Percentiles rank a stretch among this genome's conserved stretches.
phyloP scores from a whole-genome alignment of 192 early-diverging fungal species.

The Backusella tarrabulga region DNA sequence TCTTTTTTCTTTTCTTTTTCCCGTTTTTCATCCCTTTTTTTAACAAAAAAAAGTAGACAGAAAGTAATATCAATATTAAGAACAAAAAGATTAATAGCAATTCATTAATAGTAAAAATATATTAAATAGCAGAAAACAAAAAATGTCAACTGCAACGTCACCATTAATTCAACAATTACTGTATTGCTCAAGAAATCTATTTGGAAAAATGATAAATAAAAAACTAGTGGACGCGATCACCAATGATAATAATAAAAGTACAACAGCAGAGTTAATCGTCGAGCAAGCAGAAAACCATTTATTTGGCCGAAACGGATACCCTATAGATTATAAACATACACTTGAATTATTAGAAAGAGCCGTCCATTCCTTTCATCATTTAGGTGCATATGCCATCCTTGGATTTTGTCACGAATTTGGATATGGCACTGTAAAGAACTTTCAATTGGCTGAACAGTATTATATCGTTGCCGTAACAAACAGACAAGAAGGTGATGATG shows the following conservation, averaged over 20 bases:
- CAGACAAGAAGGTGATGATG: constrained; percentile 44
- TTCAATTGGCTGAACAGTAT: constrained; percentile 1
- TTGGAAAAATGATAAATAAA: not conserved
- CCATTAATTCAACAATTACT: constrained; percentile 14
- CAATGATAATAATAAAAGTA: not conserved
- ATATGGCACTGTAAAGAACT: constrained; percentile 41
- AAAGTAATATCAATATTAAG: not conserved
- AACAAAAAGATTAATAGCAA: not conserved
- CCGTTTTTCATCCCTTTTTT: not conserved
- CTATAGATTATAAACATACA: constrained; percentile 47
- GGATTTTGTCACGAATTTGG: constrained; percentile 86
- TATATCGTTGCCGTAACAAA: constrained; percentile 49
- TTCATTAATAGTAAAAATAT: not conserved
- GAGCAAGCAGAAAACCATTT: constrained; percentile 33
- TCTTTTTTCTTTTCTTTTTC: not conserved
- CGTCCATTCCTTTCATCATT: constrained; percentile 32
- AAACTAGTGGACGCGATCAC: not conserved
- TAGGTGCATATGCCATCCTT: constrained; percentile 58
- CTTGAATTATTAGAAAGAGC: constrained; percentile 53
- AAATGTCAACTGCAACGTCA: not conserved
- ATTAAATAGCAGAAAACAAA: not conserved
- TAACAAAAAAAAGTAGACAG: not conserved
- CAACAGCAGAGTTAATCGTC: not conserved
- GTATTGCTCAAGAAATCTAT: constrained; percentile 10
- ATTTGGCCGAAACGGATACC: constrained; percentile 50